Evolutionary conservation across 148 eudicot species (phyloP), one percentile per base, ranked within the genome.

Genomic region (Rhododendron griersonianum): DNA sequence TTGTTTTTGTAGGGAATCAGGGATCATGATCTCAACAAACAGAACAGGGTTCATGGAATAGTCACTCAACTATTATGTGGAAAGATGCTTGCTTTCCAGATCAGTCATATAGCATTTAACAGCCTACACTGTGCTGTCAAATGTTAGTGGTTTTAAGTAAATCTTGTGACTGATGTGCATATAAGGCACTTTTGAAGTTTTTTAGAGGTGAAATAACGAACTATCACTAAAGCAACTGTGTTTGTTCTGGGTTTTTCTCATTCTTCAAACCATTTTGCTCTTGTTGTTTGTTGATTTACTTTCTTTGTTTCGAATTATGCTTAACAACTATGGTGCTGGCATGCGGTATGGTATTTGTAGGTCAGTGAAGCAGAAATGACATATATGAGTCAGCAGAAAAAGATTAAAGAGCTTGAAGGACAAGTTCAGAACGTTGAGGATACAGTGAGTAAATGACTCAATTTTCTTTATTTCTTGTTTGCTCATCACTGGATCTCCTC

Each of bases 341-440:
- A 41, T 51, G 37, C 19, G 18, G 61, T 21, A 11, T 69, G 48
- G 30, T 61, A 67, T 84, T 83, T 87, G 59, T 90, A 97, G 99
- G 88, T 89, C 44, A 87, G 82, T 55, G 95, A 94, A 89, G 95
- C 91, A 50, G 96, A 91, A 87, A 86, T 87, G 79, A 87, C 88
- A 83, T 90, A 94, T 19, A 57, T 86, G 85, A 88, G 83, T 88
- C 96, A 94, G 89, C 95, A 94, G 86, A 92, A 85, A 83, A 93
- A 89, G 87, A 94, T 94, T 81, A 96, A 93, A 63, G 98, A 92
- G 90, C 94, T 97, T 13, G 96, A 93, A 90, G 98, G 95, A 85
- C 96, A 95, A 91, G 98, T 97, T 82, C 95, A 92, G 71, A 98
- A 93, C 82, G 98, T 95, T 48, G 96, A 94, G 86, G 96, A 97